A percentile compares a stretch with the other conserved stretches of the same genome.
These are phyloP conservation scores for Apiospora rasikravindrae DNA, from an alignment of 2,329 filamentous ascomycete genomes.

Conservation along the genomic window DNA sequence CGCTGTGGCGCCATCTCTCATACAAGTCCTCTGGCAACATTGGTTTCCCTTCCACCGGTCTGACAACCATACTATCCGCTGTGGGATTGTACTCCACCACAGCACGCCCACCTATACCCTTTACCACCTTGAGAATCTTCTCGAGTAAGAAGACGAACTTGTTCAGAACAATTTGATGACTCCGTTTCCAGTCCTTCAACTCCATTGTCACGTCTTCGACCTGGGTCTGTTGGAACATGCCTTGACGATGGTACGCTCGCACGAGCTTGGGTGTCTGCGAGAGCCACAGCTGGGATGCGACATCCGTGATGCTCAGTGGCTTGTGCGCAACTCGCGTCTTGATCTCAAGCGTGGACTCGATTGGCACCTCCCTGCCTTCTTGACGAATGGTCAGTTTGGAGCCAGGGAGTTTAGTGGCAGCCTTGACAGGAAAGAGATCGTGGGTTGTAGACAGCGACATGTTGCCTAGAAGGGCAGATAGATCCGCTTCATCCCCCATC, in stretches of 20 bases:
- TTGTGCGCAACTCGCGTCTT: constrained; percentile 47
- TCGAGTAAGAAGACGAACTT: constrained; percentile 40
- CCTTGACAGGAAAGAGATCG: no score
- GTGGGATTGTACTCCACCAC: background rate
- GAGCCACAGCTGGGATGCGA: constrained; percentile 50
- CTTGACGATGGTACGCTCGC: constrained; percentile 44
- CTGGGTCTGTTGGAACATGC: constrained; percentile 4
- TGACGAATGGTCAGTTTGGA: constrained; percentile 39
- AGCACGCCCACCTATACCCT: background rate
- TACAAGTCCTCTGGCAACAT: constrained; percentile 18
- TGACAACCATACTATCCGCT: background rate
- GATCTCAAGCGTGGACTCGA: constrained; percentile 48
- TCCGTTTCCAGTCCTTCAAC: constrained; percentile 43
- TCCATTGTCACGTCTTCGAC: constrained; percentile 43
- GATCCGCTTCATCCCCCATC: no score
- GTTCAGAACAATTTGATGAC: constrained; percentile 38
- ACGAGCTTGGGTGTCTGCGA: constrained; percentile 54
- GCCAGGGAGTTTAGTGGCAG: no score
- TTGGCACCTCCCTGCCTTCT: constrained; percentile 39
- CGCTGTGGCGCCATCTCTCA: background rate
- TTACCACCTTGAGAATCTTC: constrained; percentile 37
- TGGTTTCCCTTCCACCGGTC: background rate
- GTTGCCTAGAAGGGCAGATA: no score
- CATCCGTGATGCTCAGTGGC: constrained; percentile 39
- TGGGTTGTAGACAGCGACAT: no score